Percentiles rank a stretch among this genome's conserved stretches.
Evolutionary conservation across 2,329 filamentous ascomycete species (phyloP).

Genomic region (Sporothrix mexicana): DNA sequence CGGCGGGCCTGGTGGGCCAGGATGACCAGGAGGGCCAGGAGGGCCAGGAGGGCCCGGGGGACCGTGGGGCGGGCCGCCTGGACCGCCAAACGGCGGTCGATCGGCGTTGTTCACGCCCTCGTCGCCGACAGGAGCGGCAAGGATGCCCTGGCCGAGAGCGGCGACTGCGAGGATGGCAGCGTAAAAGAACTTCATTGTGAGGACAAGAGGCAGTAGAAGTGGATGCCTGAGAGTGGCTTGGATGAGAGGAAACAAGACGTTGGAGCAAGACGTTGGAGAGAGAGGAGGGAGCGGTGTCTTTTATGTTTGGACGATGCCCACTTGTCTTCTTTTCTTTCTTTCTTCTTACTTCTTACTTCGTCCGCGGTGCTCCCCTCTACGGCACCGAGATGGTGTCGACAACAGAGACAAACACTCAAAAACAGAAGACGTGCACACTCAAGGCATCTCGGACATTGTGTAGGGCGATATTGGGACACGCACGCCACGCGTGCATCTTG

Average conservation of each 20-base stretch:
- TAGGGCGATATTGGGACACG: slow-evolving; percentile 17
- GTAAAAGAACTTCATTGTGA: slow-evolving; percentile 18
- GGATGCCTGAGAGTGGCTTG: no score
- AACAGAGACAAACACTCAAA: no score
- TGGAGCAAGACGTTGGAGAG: neutral
- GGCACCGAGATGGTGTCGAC: slow-evolving; percentile 1
- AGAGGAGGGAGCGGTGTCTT: neutral
- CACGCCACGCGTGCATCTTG: neutral
- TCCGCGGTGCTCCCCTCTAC: no score
- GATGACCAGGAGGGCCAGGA: neutral
- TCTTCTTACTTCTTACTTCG: neutral
- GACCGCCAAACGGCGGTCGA: slow-evolving; percentile 1
- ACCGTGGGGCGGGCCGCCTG: neutral
- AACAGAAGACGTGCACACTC: no score
- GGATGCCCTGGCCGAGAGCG: slow-evolving; percentile 18
- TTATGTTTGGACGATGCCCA: neutral
- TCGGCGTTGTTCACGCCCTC: neutral
- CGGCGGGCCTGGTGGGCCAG: neutral
- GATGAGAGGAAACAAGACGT: neutral
- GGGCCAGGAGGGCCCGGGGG: neutral
- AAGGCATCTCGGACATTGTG: neutral
- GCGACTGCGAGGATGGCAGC: slow-evolving; percentile 17
- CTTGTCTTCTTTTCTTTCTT: neutral
- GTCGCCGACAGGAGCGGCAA: neutral
- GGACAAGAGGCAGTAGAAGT: neutral